These are phyloP conservation scores for Suillus variegatus DNA, from an alignment of 768 basidiomycete genomes.

Conservation along the genomic window DNA sequence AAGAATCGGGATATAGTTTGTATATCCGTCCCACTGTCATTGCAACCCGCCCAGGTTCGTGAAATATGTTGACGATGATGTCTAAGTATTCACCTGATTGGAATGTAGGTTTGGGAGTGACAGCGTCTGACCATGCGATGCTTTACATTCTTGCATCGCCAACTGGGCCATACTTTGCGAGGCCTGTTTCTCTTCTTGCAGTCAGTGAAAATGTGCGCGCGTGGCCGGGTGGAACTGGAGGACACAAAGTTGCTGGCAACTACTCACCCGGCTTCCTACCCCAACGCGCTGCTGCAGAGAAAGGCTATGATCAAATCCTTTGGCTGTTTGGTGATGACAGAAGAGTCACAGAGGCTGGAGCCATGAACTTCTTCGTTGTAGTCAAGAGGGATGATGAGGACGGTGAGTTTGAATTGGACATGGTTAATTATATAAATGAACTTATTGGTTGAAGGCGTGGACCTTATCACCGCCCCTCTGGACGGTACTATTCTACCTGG, in stretches of 20 bases:
- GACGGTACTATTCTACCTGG: constrained; percentile 94
- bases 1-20: constrained; percentile 69
- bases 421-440: neutral
- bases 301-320: constrained; percentile 77
- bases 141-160: constrained; percentile 85
- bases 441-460: constrained; percentile 48
- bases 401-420: constrained; percentile 33
- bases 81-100: neutral
- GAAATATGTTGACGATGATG: neutral
- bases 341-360: constrained; percentile 58
- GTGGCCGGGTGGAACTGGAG: constrained; percentile 76
- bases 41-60: constrained; percentile 42
- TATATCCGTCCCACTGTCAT: constrained; percentile 86
- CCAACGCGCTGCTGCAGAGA: constrained; percentile 60
- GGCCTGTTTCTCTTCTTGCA: constrained; percentile 56
- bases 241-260: constrained; percentile 64
- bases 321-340: constrained; percentile 73
- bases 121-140: constrained; percentile 75
- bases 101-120: constrained; percentile 56
- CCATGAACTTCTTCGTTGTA: constrained; percentile 83
- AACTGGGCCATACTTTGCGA: constrained; percentile 51
- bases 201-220: constrained; percentile 79
- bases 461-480: constrained; percentile 86
- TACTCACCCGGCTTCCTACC: constrained; percentile 64
- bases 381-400: constrained; percentile 56